phyloP scores from a whole-genome alignment of 495 filamentous ascomycete genomes.

The Podospora fimiseda region DNA sequence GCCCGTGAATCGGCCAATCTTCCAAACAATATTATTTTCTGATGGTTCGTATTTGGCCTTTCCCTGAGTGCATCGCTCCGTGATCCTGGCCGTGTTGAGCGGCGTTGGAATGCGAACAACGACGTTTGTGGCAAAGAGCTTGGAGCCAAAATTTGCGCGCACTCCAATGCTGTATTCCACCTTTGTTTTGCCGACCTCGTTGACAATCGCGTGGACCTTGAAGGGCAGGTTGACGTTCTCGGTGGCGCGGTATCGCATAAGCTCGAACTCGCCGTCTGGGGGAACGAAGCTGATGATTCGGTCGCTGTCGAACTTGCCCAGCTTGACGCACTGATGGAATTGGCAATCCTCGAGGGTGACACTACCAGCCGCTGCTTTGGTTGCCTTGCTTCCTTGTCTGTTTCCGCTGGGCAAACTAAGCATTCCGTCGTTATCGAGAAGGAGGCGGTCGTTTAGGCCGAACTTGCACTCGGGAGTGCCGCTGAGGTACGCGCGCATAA shows the following conservation, averaged over 20 bases:
- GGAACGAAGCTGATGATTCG: slow-evolving; percentile 97
- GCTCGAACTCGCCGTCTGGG: slow-evolving; percentile 96
- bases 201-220: slow-evolving; percentile 97
- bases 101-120: slow-evolving; percentile 91
- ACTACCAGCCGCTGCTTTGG: slow-evolving; percentile 88
- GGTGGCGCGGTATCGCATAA: slow-evolving; percentile 99
- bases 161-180: slow-evolving; percentile 98
- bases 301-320: slow-evolving; percentile 95
- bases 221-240: slow-evolving; percentile 99
- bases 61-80: slow-evolving; percentile 88
- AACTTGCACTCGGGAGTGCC: slow-evolving; percentile 99
- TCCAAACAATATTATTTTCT: slow-evolving; percentile 98
- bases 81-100: slow-evolving; percentile 90
- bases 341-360: slow-evolving; percentile 98
- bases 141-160: slow-evolving; percentile 90
- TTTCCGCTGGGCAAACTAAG: slow-evolving; percentile 63
- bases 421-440: slow-evolving; percentile 73
- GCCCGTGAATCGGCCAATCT: slow-evolving; percentile 93
- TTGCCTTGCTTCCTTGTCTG: slow-evolving; percentile 70
- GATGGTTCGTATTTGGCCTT: slow-evolving; percentile 98
- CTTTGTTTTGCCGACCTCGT: slow-evolving; percentile 93
- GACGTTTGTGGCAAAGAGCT: slow-evolving; percentile 98
- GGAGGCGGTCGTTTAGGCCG: slow-evolving; percentile 90
- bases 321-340: slow-evolving; percentile 98
- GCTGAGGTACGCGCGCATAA: slow-evolving; percentile 97